Conservation (phyloP, 1,284 basidiomycete genomes). For the Trichosporon faecale region DNA sequence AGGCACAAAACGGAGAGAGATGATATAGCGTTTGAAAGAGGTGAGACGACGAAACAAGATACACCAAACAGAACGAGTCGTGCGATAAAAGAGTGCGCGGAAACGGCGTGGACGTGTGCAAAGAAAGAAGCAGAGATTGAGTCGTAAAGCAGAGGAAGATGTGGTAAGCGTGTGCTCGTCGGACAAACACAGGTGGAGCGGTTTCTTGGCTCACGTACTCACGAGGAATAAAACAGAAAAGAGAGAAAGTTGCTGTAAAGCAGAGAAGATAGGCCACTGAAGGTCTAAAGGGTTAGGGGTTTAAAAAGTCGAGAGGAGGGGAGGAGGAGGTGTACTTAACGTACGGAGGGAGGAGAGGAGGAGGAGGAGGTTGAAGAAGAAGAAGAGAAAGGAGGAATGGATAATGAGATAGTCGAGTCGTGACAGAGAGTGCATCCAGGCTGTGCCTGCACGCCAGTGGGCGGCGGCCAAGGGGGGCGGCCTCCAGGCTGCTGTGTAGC, state of each 20-base stretch:
- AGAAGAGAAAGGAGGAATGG: constrained; percentile 4
- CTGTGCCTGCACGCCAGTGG: neutral
- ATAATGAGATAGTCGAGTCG: constrained; percentile 11
- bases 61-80: constrained; percentile 4
- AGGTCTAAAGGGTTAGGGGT: constrained; percentile 10
- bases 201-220: neutral
- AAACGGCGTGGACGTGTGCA: neutral
- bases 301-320: neutral
- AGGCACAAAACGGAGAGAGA: constrained; percentile 10
- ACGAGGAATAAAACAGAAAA: constrained; percentile 7
- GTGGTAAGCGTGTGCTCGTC: neutral
- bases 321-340: constrained; percentile 3
- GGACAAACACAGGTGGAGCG: constrained; percentile 13
- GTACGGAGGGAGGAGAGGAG: constrained; percentile 6
- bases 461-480: neutral
- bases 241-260: constrained; percentile 11
- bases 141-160: neutral
- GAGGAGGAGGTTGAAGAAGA: constrained; percentile 6
- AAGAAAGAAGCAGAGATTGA: neutral
- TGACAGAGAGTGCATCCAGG: neutral
- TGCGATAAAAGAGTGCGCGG: neutral
- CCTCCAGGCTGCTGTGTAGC: neutral
- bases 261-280: neutral
- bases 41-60: neutral
- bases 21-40: neutral